phyloP scores from a whole-genome alignment of 495 filamentous ascomycete species.

The Tuber melanosporum region DNA sequence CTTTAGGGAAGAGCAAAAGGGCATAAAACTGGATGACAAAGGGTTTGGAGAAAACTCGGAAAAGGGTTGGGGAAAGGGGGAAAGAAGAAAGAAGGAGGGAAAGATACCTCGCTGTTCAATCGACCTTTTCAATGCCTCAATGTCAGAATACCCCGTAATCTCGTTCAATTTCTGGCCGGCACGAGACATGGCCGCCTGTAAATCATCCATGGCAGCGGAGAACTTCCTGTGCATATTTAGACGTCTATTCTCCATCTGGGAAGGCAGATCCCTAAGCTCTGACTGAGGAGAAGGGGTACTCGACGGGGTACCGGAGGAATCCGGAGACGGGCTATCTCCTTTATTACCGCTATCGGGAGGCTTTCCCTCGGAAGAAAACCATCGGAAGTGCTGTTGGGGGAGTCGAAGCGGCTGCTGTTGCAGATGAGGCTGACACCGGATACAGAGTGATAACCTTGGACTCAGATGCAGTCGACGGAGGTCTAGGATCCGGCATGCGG shows the following conservation, averaged over 20 bases:
- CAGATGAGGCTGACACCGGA: constrained; percentile 16
- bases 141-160: constrained; percentile 87
- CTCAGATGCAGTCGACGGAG: constrained; percentile 22
- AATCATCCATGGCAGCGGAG: constrained; percentile 72
- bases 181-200: constrained; percentile 75
- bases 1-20: neutral
- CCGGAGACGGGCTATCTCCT: constrained; percentile 10
- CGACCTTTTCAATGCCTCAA: constrained; percentile 72
- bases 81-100: neutral
- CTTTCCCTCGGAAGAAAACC: constrained; percentile 20
- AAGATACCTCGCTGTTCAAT: constrained; percentile 61
- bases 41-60: constrained; percentile 4
- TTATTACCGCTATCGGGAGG: neutral
- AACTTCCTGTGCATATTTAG: constrained; percentile 68
- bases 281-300: constrained; percentile 11
- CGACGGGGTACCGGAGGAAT: neutral
- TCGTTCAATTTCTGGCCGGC: constrained; percentile 86
- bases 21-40: neutral
- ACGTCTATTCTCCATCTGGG: constrained; percentile 64
- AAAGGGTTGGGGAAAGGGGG: constrained; percentile 7
- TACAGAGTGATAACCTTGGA: constrained; percentile 10
- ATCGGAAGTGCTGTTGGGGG: constrained; percentile 22
- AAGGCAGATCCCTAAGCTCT: constrained; percentile 58
- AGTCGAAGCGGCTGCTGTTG: constrained; percentile 6
- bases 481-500: constrained; percentile 5